phyloP scores from a whole-genome alignment of 495 filamentous ascomycete genomes.

The Talaromyces ruber region DNA sequence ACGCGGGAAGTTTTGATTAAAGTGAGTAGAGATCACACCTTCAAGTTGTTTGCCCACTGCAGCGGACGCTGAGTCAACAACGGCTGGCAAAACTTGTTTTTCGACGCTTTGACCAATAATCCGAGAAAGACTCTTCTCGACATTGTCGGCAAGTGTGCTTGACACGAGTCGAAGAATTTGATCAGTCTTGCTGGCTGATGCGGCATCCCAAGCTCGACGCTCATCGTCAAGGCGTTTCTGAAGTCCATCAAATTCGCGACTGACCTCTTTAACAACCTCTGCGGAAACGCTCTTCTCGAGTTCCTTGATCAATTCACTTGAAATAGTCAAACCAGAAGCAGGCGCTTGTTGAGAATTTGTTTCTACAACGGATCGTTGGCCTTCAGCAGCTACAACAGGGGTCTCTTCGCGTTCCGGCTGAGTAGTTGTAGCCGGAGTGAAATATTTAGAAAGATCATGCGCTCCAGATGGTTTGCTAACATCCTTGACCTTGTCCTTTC shows the following conservation, averaged over 20 bases:
- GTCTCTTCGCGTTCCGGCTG: not conserved
- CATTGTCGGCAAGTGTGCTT: slow-evolving; percentile 79
- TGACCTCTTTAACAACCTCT: slow-evolving; percentile 48
- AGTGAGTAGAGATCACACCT: slow-evolving; percentile 40
- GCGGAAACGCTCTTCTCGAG: slow-evolving; percentile 45
- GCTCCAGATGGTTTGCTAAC: slow-evolving; percentile 24
- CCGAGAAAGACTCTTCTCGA: slow-evolving; percentile 66
- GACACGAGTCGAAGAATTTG: slow-evolving; percentile 81
- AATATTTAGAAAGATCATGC: slow-evolving; percentile 8
- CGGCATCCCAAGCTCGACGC: slow-evolving; percentile 53
- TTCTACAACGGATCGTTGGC: not conserved
- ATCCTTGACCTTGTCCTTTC: slow-evolving; percentile 46
- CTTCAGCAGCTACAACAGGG: not conserved
- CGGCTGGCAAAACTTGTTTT: slow-evolving; percentile 51
- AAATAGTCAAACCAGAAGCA: slow-evolving; percentile 4
- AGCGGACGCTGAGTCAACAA: slow-evolving; percentile 39
- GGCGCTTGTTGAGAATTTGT: not conserved
- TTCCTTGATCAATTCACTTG: slow-evolving; percentile 2
- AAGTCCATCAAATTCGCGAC: slow-evolving; percentile 47
- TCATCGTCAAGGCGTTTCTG: slow-evolving; percentile 58
- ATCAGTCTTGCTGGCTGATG: slow-evolving; percentile 62
- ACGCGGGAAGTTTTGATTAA: slow-evolving; percentile 37
- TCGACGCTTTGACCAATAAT: slow-evolving; percentile 64
- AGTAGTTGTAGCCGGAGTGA: slow-evolving; percentile 5
- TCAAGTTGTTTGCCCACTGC: slow-evolving; percentile 55